Evolutionary conservation across 441 rosid genomes (phyloP).

Genomic region (Adansonia grandidieri): DNA sequence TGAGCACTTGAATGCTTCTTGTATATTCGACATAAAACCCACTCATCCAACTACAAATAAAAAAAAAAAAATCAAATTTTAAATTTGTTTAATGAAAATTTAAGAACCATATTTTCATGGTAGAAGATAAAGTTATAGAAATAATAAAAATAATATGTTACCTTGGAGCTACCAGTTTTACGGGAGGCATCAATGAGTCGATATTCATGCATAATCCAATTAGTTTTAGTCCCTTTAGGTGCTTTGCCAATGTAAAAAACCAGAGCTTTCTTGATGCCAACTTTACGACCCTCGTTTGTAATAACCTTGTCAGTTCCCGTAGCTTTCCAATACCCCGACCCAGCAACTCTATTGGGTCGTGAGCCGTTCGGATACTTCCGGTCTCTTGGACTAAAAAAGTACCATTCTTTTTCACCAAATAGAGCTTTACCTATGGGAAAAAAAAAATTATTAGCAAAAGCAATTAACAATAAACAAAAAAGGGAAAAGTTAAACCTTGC

Average conservation of each 20-base stretch:
- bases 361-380: constrained; percentile 96
- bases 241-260: constrained; percentile 92
- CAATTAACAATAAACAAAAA: neutral
- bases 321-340: constrained; percentile 97
- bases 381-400: constrained; percentile 91
- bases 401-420: constrained; percentile 97
- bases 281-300: constrained; percentile 69
- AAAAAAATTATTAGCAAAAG: neutral
- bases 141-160: constrained; percentile 21
- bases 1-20: constrained; percentile 74
- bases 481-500: neutral
- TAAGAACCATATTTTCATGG: too few species aligned
- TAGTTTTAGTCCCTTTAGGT: constrained; percentile 92
- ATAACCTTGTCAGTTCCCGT: constrained; percentile 93
- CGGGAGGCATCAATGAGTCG: constrained; percentile 63
- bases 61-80: neutral
- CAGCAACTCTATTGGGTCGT: constrained; percentile 91
- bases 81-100: too few species aligned
- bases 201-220: constrained; percentile 99
- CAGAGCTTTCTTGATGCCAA: constrained; percentile 91
- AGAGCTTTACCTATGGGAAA: constrained; percentile 66
- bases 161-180: constrained; percentile 71
- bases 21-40: constrained; percentile 95
- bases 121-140: too few species aligned
- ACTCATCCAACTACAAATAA: constrained; percentile 74